A percentile compares a stretch with the other conserved stretches of the same genome.
Evolutionary conservation across 139 green algal genomes (phyloP).

Genomic region (Chlamydomonas applanata): DNA sequence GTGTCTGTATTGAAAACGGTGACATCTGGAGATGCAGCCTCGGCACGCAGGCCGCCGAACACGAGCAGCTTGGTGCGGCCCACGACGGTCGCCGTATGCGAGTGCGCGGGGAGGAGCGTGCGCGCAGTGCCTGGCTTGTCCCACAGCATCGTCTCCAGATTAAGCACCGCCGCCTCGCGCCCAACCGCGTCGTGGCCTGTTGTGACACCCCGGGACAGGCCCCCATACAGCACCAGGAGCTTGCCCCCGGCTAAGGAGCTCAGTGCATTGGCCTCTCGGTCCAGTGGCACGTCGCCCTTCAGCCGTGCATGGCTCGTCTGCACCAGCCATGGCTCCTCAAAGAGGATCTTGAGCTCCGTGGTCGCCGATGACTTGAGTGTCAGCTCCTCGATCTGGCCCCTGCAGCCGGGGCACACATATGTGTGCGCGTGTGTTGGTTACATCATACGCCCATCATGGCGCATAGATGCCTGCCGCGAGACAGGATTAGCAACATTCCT

Average conservation of each 20-base stretch:
- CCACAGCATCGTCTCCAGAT: slow-evolving; percentile 47
- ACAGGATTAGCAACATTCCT: too few species aligned
- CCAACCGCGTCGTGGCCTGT: slow-evolving; percentile 26
- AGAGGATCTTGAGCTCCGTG: slow-evolving; percentile 57
- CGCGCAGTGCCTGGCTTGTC: slow-evolving; percentile 35
- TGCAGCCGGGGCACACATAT: too few species aligned
- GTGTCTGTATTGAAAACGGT: slow-evolving; percentile 37
- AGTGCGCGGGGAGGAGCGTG: slow-evolving; percentile 5
- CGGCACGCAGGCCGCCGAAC: slow-evolving; percentile 26
- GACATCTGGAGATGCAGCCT: slow-evolving; percentile 20
- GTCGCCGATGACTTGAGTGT: slow-evolving; percentile 37
- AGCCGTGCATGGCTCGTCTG: slow-evolving; percentile 37
- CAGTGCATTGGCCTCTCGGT: slow-evolving; percentile 38
- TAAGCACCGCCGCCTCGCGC: slow-evolving; percentile 50
- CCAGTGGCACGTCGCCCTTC: slow-evolving; percentile 46
- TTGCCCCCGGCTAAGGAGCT: slow-evolving; percentile 43
- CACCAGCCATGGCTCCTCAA: slow-evolving; percentile 56
- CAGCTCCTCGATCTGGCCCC: slow-evolving; percentile 46
- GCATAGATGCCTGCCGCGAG: too few species aligned
- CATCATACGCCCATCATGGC: too few species aligned
- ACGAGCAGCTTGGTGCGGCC: slow-evolving; percentile 53
- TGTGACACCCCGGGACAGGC: slow-evolving; percentile 23
- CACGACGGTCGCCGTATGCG: slow-evolving; percentile 29
- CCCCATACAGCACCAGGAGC: slow-evolving; percentile 55
- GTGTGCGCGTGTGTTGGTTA: too few species aligned